Percentiles rank a stretch among this genome's conserved stretches.
Conservation (phyloP, 108 stramenopile genomes). For the Cyclotella atomus region DNA sequence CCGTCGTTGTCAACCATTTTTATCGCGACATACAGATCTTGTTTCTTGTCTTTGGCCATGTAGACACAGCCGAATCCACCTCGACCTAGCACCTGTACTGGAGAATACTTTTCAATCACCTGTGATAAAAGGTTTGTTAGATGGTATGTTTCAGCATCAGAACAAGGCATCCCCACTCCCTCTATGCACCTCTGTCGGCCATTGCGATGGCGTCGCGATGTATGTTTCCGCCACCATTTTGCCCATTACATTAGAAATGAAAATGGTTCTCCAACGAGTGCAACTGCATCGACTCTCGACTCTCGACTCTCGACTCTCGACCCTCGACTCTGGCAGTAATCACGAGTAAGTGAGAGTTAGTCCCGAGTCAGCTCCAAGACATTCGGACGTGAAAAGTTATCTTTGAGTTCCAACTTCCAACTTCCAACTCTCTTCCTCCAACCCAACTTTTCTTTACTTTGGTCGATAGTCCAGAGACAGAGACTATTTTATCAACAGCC, state of each 20-base stretch:
- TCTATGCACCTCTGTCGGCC: too few species aligned
- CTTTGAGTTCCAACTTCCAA: background rate
- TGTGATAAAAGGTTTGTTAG: slow-evolving; percentile 25
- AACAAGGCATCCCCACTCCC: too few species aligned
- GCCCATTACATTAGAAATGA: background rate
- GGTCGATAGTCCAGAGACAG: too few species aligned
- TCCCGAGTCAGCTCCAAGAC: too few species aligned
- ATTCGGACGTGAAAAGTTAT: too few species aligned
- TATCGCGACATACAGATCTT: slow-evolving; percentile 63
- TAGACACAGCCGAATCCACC: slow-evolving; percentile 83
- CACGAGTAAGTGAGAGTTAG: too few species aligned
- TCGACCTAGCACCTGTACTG: slow-evolving; percentile 71
- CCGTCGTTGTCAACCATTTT: slow-evolving; percentile 75
- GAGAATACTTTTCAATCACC: slow-evolving; percentile 69
- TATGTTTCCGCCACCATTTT: background rate
- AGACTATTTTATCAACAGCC: too few species aligned
- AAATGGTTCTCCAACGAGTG: background rate
- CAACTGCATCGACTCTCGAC: background rate
- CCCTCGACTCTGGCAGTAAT: too few species aligned
- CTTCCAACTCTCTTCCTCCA: background rate
- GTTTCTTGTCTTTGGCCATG: slow-evolving; percentile 62
- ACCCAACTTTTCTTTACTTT: too few species aligned
- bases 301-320: background rate
- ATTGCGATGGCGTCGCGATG: background rate
- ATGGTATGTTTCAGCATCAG: too few species aligned